A percentile compares a stretch with the other conserved stretches of the same genome.
Evolutionary conservation across 2,329 filamentous ascomycete species (phyloP).

Genomic region (Xenosphaeropsis pyriputrescens): DNA sequence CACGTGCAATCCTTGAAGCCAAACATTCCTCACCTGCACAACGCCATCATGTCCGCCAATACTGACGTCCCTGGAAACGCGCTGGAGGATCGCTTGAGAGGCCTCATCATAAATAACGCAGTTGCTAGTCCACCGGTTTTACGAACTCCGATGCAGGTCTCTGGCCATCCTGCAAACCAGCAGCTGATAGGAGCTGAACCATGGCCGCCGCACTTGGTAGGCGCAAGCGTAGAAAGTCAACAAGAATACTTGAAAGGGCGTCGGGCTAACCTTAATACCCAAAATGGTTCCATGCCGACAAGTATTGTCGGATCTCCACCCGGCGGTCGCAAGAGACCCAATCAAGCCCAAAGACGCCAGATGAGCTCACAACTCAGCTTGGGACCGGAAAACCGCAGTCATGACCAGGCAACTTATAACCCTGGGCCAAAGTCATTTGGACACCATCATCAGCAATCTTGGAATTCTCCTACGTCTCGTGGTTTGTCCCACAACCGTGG

Average conservation of each 20-base stretch:
- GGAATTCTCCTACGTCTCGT: too few relatives aligned
- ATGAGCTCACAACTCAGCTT: slow-evolving; percentile 37
- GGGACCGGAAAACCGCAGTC: too few relatives aligned
- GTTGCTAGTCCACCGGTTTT: slow-evolving; percentile 12
- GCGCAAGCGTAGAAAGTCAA: slow-evolving; percentile 7
- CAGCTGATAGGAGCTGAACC: slow-evolving; percentile 3
- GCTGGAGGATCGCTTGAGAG: slow-evolving; percentile 42
- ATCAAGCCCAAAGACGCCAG: slow-evolving; percentile 48
- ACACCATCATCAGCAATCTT: too few relatives aligned
- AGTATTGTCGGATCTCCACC: slow-evolving; percentile 16
- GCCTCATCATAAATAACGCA: slow-evolving; percentile 41
- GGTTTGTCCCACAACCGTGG: too few relatives aligned
- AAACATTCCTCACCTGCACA: background rate
- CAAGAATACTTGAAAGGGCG: slow-evolving; percentile 5
- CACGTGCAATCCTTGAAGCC: too few relatives aligned
- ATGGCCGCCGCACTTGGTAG: slow-evolving; percentile 10
- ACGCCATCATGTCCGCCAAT: background rate
- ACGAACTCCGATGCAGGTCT: background rate
- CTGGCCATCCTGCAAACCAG: background rate
- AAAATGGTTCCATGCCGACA: background rate
- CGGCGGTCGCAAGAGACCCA: slow-evolving; percentile 30
- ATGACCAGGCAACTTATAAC: too few relatives aligned
- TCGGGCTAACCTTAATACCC: too few relatives aligned
- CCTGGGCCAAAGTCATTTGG: too few relatives aligned
- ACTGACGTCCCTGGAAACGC: slow-evolving; percentile 5